These are phyloP conservation scores for Lipomyces orientalis DNA, from an alignment of 805 yeast genomes.

Conservation along the genomic window DNA sequence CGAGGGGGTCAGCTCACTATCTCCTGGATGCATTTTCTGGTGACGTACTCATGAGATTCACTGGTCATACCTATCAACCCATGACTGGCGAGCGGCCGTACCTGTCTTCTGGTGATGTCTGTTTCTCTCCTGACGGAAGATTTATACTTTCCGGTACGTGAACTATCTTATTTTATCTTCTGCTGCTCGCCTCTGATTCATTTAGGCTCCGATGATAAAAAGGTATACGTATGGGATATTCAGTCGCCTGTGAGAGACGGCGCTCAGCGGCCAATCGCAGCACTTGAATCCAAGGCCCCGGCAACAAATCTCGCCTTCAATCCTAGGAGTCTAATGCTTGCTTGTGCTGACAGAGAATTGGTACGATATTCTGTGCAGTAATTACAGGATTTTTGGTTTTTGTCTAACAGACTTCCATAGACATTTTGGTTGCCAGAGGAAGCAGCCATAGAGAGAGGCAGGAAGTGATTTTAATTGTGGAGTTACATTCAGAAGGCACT, in stretches of 20 bases:
- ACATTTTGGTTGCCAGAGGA: conserved; percentile 32
- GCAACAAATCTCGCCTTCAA: conserved; percentile 60
- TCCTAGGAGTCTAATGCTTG: conserved; percentile 64
- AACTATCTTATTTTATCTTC: background rate
- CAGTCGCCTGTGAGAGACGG: conserved; percentile 35
- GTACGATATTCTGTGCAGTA: conserved; percentile 7
- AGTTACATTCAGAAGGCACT: background rate
- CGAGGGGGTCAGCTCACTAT: conserved; percentile 62
- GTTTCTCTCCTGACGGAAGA: conserved; percentile 71
- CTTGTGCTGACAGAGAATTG: conserved; percentile 66
- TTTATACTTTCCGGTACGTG: conserved; percentile 59
- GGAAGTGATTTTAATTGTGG: background rate
- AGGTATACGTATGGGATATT: conserved; percentile 59
- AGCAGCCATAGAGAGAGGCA: background rate
- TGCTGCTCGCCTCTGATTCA: background rate
- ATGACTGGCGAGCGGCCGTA: conserved; percentile 50
- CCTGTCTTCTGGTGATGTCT: conserved; percentile 56
- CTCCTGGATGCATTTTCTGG: conserved; percentile 77
- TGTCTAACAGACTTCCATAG: conserved; percentile 12
- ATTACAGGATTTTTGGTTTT: background rate
- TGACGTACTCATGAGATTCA: conserved; percentile 52
- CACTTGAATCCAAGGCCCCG: conserved; percentile 34
- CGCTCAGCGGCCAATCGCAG: conserved; percentile 39
- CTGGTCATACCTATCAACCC: conserved; percentile 54
- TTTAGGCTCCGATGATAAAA: conserved; percentile 55